Evolutionary conservation across 176 grass and related monocot species (phyloP).

Genomic region (Microstegium vimineum): DNA sequence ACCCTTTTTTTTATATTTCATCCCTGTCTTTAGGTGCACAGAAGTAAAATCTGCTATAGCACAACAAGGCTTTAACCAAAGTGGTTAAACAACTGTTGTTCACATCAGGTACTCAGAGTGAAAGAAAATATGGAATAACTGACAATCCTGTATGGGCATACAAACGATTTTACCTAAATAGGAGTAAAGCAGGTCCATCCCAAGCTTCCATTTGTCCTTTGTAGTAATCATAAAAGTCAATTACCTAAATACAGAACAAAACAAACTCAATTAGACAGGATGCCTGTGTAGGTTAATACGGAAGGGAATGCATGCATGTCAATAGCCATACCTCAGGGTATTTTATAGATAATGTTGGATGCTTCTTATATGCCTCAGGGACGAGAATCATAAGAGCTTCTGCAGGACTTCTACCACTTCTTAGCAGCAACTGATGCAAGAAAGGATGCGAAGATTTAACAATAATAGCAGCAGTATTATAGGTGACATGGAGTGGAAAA

Average conservation of each 20-base stretch:
- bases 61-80: slow-evolving; percentile 18
- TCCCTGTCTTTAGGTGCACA: slow-evolving; percentile 16
- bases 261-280: slow-evolving; percentile 28
- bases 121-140: slow-evolving; percentile 29
- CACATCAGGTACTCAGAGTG: slow-evolving; percentile 14
- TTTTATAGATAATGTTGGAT: slow-evolving; percentile 94
- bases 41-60: slow-evolving; percentile 24
- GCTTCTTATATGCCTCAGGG: slow-evolving; percentile 98
- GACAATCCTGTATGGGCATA: background rate
- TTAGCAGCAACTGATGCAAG: slow-evolving; percentile 71
- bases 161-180: slow-evolving; percentile 74
- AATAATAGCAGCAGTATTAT: slow-evolving; percentile 16
- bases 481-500: slow-evolving; percentile 3
- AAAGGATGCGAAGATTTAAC: slow-evolving; percentile 23
- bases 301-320: slow-evolving; percentile 10
- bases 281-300: slow-evolving; percentile 12
- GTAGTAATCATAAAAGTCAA: slow-evolving; percentile 99
- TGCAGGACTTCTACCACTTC: slow-evolving; percentile 89
- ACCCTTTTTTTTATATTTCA: background rate
- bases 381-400: slow-evolving; percentile 99
- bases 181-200: slow-evolving; percentile 98
- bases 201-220: slow-evolving; percentile 99
- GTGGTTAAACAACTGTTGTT: slow-evolving; percentile 3
- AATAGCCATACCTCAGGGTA: slow-evolving; percentile 80
- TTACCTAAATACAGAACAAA: slow-evolving; percentile 59